Evolutionary conservation across 805 yeast genomes (phyloP), one percentile per base, ranked within the genome.

Genomic region (Teunomyces cretensis): DNA sequence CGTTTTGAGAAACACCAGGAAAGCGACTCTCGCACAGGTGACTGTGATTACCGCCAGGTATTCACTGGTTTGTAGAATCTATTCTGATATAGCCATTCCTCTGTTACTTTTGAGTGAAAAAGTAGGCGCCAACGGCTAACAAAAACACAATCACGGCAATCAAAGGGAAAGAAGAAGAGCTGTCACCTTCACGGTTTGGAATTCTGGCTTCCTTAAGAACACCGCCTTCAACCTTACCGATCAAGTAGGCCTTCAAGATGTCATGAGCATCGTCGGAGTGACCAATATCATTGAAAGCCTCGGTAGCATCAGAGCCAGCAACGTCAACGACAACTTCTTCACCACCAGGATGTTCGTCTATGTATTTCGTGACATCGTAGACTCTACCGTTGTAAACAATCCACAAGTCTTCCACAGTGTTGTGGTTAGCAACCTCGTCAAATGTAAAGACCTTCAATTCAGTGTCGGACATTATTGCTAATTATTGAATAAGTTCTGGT

Each of bases 241-340:
- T 78, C 54, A 78, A 73, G 61, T 89, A 71, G 33, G 78, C 81
- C 37, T 70, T 75, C 58, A 94, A 74, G 55, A 85, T 75, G 57
- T 85, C 94, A 56, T 83, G 82, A 33, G 99, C 98, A 55, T 91
- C 97, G 51, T 91, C 97, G 30, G 98, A 89, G 71, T 94, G 99
- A 30, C 99, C 99, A 62, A 94, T 91, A 61, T 89, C 96, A 54
- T 72, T 65, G 51, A 72, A 72, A 2, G 73, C 75, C 54, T 70
- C 76, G 41, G 76, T 72, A 42, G 75, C 74, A 53, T 72, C 76
- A 12, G 61, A 57, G 24, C 76, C 76, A 17, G 74, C 76, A 43
- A 58, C 61, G 53, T 72, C 77, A 40, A 63, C 60, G 44, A 72
- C 60, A 39, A 72, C 76, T 57, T 72, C 77, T 54, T 72, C 76